Evolutionary conservation across 148 eudicot genomes (phyloP).

Genomic region (Cornus florida): DNA sequence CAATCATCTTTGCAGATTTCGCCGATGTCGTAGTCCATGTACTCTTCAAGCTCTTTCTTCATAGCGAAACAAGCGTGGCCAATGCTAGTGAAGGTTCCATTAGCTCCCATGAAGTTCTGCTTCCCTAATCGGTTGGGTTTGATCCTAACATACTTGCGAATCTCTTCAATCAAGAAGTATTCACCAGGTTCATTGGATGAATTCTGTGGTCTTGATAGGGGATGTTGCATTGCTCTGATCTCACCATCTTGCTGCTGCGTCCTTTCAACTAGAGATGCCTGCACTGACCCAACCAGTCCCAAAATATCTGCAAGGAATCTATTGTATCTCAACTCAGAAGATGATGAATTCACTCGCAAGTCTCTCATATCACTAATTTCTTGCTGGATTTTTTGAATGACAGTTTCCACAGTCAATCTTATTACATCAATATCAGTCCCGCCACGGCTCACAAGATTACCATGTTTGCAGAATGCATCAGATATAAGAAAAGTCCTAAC

Average conservation of each 20-base stretch:
- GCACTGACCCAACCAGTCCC: slow-evolving; percentile 31
- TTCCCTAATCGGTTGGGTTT: slow-evolving; percentile 51
- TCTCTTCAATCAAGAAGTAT: slow-evolving; percentile 50
- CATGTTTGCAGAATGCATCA: slow-evolving; percentile 29
- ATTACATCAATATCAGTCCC: background rate
- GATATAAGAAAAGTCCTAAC: slow-evolving; percentile 32
- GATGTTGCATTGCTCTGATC: slow-evolving; percentile 4
- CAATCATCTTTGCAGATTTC: slow-evolving; percentile 45
- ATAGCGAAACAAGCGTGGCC: slow-evolving; percentile 47
- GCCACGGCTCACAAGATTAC: background rate
- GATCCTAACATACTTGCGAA: slow-evolving; percentile 47
- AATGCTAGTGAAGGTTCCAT: slow-evolving; percentile 54
- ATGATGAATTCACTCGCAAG: slow-evolving; percentile 6
- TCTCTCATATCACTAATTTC: slow-evolving; percentile 27
- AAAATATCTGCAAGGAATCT: slow-evolving; percentile 35
- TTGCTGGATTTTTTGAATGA: slow-evolving; percentile 36
- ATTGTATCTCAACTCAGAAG: slow-evolving; percentile 14
- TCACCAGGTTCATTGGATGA: slow-evolving; percentile 25
- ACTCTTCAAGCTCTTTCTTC: slow-evolving; percentile 43
- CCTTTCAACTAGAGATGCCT: slow-evolving; percentile 7
- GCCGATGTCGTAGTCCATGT: slow-evolving; percentile 43
- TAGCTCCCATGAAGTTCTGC: slow-evolving; percentile 57
- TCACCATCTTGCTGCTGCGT: background rate
- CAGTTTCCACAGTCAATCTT: slow-evolving; percentile 14
- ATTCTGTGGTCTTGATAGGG: slow-evolving; percentile 16